Base-by-base conservation (phyloP, 179 eudicot species). In the Actinidia chinensis region DNA sequence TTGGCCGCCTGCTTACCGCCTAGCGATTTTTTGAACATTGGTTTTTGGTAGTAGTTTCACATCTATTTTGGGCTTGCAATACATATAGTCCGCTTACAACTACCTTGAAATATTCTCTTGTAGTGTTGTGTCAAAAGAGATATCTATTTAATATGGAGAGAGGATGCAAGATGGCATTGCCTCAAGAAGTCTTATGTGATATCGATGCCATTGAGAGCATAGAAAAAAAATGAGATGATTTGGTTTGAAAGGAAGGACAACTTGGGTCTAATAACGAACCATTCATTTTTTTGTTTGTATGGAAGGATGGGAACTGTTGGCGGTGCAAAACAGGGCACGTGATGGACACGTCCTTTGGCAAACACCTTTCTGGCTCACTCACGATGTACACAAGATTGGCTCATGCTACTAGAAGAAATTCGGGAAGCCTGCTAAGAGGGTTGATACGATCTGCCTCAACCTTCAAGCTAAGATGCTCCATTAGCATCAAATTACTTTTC, bases 111-210 rank as follows among this genome's bases (percentile, higher is more conserved):
- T 40, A 78, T 64, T 76, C 50, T 18, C 64, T 1, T 70, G 36
- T 54, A 79, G 79, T 63, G 80, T 63, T 10, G 85, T 80, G 59
- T 77, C 83, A 0, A 75, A 82, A 87, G 85, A 87, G 73, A 36
- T 82, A 71, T 82, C 86, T 2, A 71, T 75, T 76, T 84, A 79
- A 20, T 68, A 78, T 55, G 43, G 25, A 58, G 50, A 78, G 52
- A 40, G 50, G 2, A 17, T 11, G 7, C 55, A n/a, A 4, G 63
- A 80, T 63, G 3, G 73, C 20, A 47, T 9, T 56, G 61, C 4
- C 20, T 7, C 5, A 56, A 23, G 5, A 56, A 51, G 55, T 8
- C 12, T 51, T 51, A 10, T 51, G 2, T 6, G 55, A 51, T 56
- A 5, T 56, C 22, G 22, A 17, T n/a, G 12, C 9, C 9, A 47